Conservation (phyloP, 805 yeast genomes). For the Kodamaea laetipori region DNA sequence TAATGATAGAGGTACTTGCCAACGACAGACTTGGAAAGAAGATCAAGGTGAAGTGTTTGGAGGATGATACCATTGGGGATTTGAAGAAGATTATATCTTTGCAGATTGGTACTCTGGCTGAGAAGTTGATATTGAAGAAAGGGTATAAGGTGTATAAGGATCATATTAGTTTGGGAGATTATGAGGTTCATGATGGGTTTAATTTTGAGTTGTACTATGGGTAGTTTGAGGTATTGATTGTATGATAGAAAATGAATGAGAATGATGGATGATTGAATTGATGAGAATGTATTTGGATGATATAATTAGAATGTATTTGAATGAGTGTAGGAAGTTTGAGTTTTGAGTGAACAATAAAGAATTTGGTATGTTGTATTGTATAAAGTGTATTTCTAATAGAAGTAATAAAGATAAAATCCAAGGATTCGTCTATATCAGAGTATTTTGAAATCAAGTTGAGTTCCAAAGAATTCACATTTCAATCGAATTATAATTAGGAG, state of each 20-base stretch:
- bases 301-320: neutral
- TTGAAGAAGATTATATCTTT: constrained; percentile 80
- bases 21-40: constrained; percentile 78
- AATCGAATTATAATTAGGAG: no score
- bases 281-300: neutral
- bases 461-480: no score
- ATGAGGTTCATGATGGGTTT: constrained; percentile 89
- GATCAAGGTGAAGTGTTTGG: constrained; percentile 83
- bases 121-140: constrained; percentile 71
- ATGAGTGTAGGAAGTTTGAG: no score
- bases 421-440: no score
- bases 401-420: no score
- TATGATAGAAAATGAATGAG: neutral
- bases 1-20: constrained; percentile 45
- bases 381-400: no score
- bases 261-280: neutral
- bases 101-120: constrained; percentile 77
- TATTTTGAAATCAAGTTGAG: no score
- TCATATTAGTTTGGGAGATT: constrained; percentile 90
- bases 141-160: constrained; percentile 85
- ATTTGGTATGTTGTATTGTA: no score
- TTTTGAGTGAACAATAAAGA: neutral
- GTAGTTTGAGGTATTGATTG: neutral
- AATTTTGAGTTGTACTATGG: constrained; percentile 82
- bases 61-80: constrained; percentile 85